Evolutionary conservation across 805 yeast species (phyloP), one percentile per base, ranked within the genome.

Genomic region (Candida xyloterini): DNA sequence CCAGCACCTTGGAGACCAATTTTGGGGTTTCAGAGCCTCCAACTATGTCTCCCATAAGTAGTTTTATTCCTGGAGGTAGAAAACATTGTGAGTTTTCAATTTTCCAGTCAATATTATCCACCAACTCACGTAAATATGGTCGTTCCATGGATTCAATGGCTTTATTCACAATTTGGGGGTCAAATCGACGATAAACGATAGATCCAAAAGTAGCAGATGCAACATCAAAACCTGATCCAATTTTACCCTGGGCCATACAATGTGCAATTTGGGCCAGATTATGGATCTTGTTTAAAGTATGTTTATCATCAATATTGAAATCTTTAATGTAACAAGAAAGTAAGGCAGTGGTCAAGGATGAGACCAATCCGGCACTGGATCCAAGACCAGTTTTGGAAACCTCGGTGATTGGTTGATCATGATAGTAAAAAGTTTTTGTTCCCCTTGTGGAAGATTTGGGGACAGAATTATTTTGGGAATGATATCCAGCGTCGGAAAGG

Each of bases 221-320:
- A 29, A 93, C 95, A 58, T 93, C 99, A 62, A 93, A 93, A 0
- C 99, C 99, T 3, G 96, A 88, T 0, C 99, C 99, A 18, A 93
- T 81, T 61, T 93, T 93, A 23, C 87, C 86, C 60, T 93, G 99
- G 3, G 99, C 98, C 42, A 78, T 73, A 59, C 96, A 90, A 60
- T 93, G 99, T 0, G 95, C 83, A 7, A 86, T 68, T 59, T 93
- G 99, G 0, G 96, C 78, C 20, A 88, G 62, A 53, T 88, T 91
- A 59, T 93, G 98, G 25, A 91, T 68, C n/a, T 59, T 44, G 4
- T 52, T 48, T 20, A 67, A 48, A 22, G 59, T 56, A 4, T 33
- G 14, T 0, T 32, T 24, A 7, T 59, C 46, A 0, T 43, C 28
- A 2, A 67, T 45, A 40, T 71, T 64, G 10, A 72, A 56, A 3